Evolutionary conservation across 805 yeast species (phyloP), one percentile per base, ranked within the genome.

Genomic region (Wickerhamomyces strasburgensis): DNA sequence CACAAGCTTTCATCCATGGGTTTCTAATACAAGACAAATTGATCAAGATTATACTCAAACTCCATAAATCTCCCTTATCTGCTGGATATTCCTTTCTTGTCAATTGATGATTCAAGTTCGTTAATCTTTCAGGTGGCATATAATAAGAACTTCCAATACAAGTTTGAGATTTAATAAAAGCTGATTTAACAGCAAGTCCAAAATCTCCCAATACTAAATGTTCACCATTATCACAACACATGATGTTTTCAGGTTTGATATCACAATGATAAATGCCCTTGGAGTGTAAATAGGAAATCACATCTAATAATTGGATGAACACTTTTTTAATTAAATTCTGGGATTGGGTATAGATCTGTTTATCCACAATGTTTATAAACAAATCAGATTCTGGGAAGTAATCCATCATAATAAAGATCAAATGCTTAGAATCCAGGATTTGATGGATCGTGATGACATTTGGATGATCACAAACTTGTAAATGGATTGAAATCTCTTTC

Each of bases 241-340:
- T 66, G 39, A 93, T 75, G 64, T 93, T 93, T 59, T 93, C 98
- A 5, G 98, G 98, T 65, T 93, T 93, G 47, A 89, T 76, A 61
- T 89, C 98, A 56, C 97, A 84, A 58, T 89, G 98, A 57, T 80
- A 90, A 26, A 90, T 77, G n/a, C 84, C 81, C 43, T 73, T 75
- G 2, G 81, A 69, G 59, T 90, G 97, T 53, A 94, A 84, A 62
- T 80, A 84, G 44, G 77, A 75, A 36, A 89, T 72, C 3, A 89
- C 96, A 44, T 88, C 84, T 29, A 90, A 68, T 58, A 93, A 72
- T 61, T 93, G 97, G 29, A 72, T 52, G 51, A 84, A 82, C 46
- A 73, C 81, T 42, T 67, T 70, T 56, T 75, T 78, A 54, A 73
- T 71, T 42, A 65, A 55, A 7, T 29, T 13, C 52, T 52, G 6